Evolutionary conservation across 2,329 filamentous ascomycete species (phyloP), one percentile per base, ranked within the genome.

Genomic region (Verticillium klebahnii): DNA sequence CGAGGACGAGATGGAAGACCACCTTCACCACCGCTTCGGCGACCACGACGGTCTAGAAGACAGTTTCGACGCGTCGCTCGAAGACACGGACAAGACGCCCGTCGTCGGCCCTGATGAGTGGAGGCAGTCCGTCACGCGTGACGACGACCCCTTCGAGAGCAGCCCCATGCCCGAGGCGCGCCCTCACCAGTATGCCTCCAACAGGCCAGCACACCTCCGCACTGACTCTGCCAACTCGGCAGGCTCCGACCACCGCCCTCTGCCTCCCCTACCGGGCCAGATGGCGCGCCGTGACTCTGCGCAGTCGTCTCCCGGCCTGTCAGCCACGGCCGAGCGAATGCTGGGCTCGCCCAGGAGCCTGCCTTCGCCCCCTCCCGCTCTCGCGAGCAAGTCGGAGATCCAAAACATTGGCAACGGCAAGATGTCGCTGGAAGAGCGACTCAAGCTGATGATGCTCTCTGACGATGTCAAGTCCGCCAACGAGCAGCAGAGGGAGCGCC

Each of bases 91-190:
- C 71, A 98, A 98, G 81, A 98, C 95, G 1, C 95, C 95, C 0
- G 95, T 99, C 12, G 94, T 99, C n/a, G 86, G 96, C 25, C 95
- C 95, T 0, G 95, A 98, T 70, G 93, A 97, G 73, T 99, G 95
- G 95, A 88, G 91, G 65, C 91, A 93, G 8, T 68, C 75, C 60
- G 68, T 72, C 55, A 64, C 60, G 56, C 70, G 70, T 40, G 66
- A 67, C 34, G 88, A 91, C 40, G 86, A 92, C 68, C 85, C 87
- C 1, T 95, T 91, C 68, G 87, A 89, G 52, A 85, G 82, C 63
- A 92, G 88, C 70, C 89, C 90, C 1, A 86, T 85, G 78, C 86
- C 88, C 7, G 85, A 86, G 55, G 75, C 74, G 31, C 69, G 75
- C 34, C 75, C 82, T 59, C 74, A 78, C 19, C 71, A 67, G 3